Evolutionary conservation across 164 flowering plant genomes (phyloP), one percentile per base, ranked within the genome.

Genomic region (Stephania japonica): DNA sequence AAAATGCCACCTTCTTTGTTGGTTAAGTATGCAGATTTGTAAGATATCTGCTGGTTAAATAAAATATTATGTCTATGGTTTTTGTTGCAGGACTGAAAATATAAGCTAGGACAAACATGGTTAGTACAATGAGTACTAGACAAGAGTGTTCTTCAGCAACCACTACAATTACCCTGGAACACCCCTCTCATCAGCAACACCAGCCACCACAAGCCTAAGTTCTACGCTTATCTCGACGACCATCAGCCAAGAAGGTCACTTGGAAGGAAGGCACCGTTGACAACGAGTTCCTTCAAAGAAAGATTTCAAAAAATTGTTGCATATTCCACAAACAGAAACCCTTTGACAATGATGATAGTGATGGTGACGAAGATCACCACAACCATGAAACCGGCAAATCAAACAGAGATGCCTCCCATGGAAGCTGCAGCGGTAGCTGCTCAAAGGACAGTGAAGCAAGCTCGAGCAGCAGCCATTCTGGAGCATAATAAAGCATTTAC

Each of bases 251-350:
- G 87, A 91, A 94, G 83, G 99, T 94, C 4, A 26, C 97, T 1
- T 94, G 99, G 99, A 92, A 88, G 75, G 97, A 92, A 73, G 99
- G 94, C 59, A 94, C 99, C 25, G 91, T 94, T 16, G 97, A 94
- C 78, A 94, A 94, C 82, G 99, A 94, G 81, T 90, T 92, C 69
- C 81, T 92, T 75, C 84, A 89, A 74, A 89, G 83, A 82, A 92
- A 91, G 85, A 91, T 94, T 77, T 94, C 99, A 76, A 92, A 92
- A 82, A 92, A 88, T 69, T 92, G 98, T 81, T 94, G 98, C 82
- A 89, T 94, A 68, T 94, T 91, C 77, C 97, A 94, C 86, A 94
- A 92, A 76, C 79, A 92, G 71, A 94, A 89, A 81, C 83, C 97
- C 13, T 94, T 94, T 72, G 99, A 94, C 41, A 97, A 92, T 74